Conservation (phyloP, 176 grass and related monocot species). For the Musa itinerans region DNA sequence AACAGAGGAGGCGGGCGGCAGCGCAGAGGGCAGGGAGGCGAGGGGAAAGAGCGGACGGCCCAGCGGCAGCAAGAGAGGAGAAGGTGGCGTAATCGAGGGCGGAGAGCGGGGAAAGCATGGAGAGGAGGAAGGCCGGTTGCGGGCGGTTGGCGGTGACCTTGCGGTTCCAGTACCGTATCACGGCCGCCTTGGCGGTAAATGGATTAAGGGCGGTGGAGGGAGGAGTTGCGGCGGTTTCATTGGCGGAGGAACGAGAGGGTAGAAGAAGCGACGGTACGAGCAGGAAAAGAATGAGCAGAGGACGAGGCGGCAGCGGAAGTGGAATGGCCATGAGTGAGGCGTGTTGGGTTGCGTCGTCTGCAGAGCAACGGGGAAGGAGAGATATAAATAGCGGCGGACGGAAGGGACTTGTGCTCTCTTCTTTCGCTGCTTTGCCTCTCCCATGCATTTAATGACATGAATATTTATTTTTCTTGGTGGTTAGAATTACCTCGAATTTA, state of each 20-base stretch:
- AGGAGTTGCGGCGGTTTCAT: neutral
- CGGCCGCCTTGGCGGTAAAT: neutral
- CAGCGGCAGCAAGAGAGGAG: neutral
- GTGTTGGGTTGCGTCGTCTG: neutral
- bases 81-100: constrained; percentile 8
- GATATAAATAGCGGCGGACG: neutral
- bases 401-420: neutral
- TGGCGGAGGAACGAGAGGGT: neutral
- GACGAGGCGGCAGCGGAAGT: neutral
- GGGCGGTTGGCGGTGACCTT: neutral
- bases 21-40: neutral
- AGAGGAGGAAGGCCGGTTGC: neutral
- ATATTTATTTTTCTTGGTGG: no score
- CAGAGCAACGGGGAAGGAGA: neutral
- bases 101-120: constrained; percentile 13
- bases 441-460: no score
- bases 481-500: no score
- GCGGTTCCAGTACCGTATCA: constrained; percentile 2
- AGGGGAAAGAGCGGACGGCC: neutral
- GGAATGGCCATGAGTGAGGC: neutral
- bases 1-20: constrained; percentile 5
- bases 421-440: neutral
- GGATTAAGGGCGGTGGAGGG: neutral
- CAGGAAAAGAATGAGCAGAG: neutral
- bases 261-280: neutral